Evolutionary conservation across 306 rosid species (phyloP).

Genomic region (Mimosa pudica): DNA sequence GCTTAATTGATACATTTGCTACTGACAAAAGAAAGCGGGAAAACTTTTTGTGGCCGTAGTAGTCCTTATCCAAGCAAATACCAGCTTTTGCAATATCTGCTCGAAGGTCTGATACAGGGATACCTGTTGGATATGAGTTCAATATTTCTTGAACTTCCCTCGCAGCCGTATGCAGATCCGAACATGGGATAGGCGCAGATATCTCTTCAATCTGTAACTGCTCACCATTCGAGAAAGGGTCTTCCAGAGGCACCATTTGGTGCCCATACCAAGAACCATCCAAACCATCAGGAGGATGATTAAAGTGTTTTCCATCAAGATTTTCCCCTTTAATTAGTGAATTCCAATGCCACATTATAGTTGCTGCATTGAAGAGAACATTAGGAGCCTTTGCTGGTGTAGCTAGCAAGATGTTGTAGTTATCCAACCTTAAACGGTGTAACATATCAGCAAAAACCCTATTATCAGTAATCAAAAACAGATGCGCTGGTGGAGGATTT

Average conservation of each 20-base stretch:
- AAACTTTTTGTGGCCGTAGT: constrained; percentile 55
- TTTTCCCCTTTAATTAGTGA: constrained; percentile 70
- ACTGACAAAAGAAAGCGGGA: constrained; percentile 55
- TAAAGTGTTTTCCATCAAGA: constrained; percentile 66
- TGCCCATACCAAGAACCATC: constrained; percentile 82
- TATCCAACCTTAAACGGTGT: constrained; percentile 82
- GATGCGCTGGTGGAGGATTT: constrained; percentile 97
- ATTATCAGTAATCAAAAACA: constrained; percentile 82
- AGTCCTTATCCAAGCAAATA: constrained; percentile 43
- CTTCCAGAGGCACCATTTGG: constrained; percentile 58
- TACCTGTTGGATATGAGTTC: constrained; percentile 61
- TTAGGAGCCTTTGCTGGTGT: constrained; percentile 50
- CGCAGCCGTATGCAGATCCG: constrained; percentile 35
- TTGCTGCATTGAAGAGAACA: constrained; percentile 84
- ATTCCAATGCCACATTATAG: constrained; percentile 88
- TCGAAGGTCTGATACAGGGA: constrained; percentile 50
- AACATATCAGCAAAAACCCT: constrained; percentile 68
- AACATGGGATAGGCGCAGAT: constrained; percentile 40
- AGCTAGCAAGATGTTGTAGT: constrained; percentile 89
- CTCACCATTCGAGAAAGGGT: constrained; percentile 49
- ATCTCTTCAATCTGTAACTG: constrained; percentile 41
- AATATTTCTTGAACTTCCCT: constrained; percentile 46
- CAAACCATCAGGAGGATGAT: constrained; percentile 82
- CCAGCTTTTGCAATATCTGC: constrained; percentile 41
- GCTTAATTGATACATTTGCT: constrained; percentile 43